Percentiles rank a stretch among this genome's conserved stretches.
phyloP scores from a whole-genome alignment of 2,329 filamentous ascomycete genomes.

The Coniochaeta prunicola region DNA sequence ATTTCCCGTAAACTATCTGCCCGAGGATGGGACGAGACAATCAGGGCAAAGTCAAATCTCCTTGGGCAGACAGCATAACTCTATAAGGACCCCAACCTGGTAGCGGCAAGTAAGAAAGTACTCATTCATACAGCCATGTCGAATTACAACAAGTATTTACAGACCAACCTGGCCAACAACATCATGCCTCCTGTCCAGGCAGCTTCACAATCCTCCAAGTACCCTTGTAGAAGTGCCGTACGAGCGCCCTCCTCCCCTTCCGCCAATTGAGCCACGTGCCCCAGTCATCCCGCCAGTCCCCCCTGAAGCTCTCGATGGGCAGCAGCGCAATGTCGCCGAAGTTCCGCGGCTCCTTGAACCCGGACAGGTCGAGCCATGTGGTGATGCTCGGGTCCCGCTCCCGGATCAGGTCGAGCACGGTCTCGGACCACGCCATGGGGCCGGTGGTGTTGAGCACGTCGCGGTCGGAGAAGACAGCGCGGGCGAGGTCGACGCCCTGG shows the following conservation, averaged over 20 bases:
- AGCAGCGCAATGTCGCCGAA: constrained; percentile 2
- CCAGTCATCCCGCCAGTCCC: constrained; percentile 2
- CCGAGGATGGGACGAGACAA: no score
- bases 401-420: constrained; percentile 4
- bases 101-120: no score
- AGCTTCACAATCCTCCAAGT: background rate
- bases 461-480: background rate
- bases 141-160: no score
- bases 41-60: no score
- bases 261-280: constrained; percentile 1
- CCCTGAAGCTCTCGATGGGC: constrained; percentile 3
- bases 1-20: no score
- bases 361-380: background rate
- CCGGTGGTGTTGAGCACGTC: constrained; percentile 9
- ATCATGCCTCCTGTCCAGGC: background rate
- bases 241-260: background rate
- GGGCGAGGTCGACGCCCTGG: background rate
- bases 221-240: constrained; percentile 2
- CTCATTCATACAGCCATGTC: no score
- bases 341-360: background rate
- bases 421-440: constrained; percentile 9
- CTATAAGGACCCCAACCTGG: no score
- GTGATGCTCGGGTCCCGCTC: background rate
- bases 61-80: no score
- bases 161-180: background rate